phyloP scores from a whole-genome alignment of 129 eudicot species.

The Artemisia annua region DNA sequence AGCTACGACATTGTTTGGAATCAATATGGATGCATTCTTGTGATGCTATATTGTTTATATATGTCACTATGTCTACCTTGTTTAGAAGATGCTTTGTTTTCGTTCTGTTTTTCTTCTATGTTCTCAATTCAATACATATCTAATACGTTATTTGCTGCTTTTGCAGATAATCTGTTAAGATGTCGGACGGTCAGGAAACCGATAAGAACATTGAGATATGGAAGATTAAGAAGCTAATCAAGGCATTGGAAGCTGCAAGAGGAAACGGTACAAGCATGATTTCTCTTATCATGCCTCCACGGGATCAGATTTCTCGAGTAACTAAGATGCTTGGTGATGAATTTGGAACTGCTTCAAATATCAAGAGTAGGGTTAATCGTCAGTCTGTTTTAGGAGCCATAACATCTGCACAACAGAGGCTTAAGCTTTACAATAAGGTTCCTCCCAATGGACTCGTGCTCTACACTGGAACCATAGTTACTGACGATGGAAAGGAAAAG shows the following conservation, averaged over 20 bases:
- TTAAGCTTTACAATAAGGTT: conserved; percentile 40
- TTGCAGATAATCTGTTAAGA: conserved; percentile 26
- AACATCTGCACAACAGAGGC: conserved; percentile 44
- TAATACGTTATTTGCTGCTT: not conserved
- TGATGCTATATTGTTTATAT: not conserved
- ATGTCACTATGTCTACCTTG: not conserved
- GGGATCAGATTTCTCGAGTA: conserved; percentile 45
- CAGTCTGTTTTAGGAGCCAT: conserved; percentile 45
- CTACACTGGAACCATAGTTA: conserved; percentile 40
- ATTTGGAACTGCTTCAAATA: conserved; percentile 43
- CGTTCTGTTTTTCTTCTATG: not conserved
- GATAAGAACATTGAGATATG: conserved; percentile 47
- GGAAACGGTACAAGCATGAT: conserved; percentile 46
- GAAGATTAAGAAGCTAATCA: conserved; percentile 44
- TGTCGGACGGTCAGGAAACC: conserved; percentile 45
- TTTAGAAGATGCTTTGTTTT: not conserved
- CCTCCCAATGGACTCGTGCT: conserved; percentile 44
- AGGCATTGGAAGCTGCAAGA: conserved; percentile 45
- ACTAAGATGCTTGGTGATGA: conserved; percentile 50
- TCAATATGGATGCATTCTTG: conserved; percentile 5
- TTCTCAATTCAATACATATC: not conserved
- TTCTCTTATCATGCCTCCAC: conserved; percentile 45
- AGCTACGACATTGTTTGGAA: too few relatives aligned
- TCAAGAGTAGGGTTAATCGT: conserved; percentile 41
- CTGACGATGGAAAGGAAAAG: conserved; percentile 43